Conservation (phyloP, 108 stramenopile genomes). For the Aurantiochytrium sp. region DNA sequence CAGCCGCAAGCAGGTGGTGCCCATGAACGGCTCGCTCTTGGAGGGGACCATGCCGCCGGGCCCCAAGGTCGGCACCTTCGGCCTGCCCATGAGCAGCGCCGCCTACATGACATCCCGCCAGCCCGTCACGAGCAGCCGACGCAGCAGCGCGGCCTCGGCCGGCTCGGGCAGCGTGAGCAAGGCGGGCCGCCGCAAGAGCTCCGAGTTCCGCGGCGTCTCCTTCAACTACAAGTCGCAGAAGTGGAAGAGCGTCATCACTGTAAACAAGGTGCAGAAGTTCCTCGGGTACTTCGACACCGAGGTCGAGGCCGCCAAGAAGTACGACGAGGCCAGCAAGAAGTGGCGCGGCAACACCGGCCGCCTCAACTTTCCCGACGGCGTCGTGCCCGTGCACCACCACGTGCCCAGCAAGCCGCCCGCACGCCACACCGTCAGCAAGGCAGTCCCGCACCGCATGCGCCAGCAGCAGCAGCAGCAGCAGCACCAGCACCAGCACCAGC, state of each 20-base stretch:
- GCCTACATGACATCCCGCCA: too few species aligned
- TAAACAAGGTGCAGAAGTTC: slow-evolving; percentile 25
- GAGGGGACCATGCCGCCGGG: too few species aligned
- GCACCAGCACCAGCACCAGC: too few species aligned
- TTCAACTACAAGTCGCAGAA: slow-evolving; percentile 17
- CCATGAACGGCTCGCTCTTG: too few species aligned
- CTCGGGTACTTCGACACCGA: slow-evolving; percentile 26
- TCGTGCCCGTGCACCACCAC: not conserved
- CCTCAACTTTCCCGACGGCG: slow-evolving; percentile 15
- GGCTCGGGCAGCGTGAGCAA: not conserved
- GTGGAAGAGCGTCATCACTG: slow-evolving; percentile 19
- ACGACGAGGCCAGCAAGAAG: slow-evolving; percentile 10
- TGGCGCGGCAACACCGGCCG: not conserved
- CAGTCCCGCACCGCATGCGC: not conserved
- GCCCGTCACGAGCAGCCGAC: not conserved
- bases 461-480: too few species aligned
- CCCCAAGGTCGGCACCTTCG: too few species aligned
- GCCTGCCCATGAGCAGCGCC: too few species aligned
- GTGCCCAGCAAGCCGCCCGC: not conserved
- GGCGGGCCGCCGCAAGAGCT: not conserved
- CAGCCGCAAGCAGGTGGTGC: too few species aligned
- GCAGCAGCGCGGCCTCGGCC: not conserved
- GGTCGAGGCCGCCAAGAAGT: slow-evolving; percentile 4
- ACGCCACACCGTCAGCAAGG: not conserved
- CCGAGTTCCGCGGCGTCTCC: slow-evolving; percentile 21